Conservation (phyloP, 2,329 filamentous ascomycete species). For the Pyrenophora tritici-repentis region DNA sequence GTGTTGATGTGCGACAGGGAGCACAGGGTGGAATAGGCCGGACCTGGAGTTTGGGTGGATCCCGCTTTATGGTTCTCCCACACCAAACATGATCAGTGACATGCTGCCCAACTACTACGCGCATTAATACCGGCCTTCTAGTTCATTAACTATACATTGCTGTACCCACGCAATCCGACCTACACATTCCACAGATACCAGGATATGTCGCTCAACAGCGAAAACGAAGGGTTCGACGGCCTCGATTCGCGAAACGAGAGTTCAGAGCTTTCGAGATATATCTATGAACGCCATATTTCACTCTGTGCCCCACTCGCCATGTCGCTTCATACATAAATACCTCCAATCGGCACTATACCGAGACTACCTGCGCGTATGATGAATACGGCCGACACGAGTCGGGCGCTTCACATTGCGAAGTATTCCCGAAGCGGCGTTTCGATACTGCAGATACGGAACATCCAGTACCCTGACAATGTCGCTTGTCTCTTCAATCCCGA, state of each 20-base stretch:
- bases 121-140: conserved; percentile 4
- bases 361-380: conserved; percentile 7
- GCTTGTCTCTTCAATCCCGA: conserved; percentile 24
- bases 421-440: conserved; percentile 14
- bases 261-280: conserved; percentile 19
- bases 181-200: conserved; percentile 22
- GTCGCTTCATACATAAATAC: conserved; percentile 15
- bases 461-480: conserved; percentile 30
- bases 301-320: conserved; percentile 4
- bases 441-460: conserved; percentile 21
- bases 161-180: conserved; percentile 6
- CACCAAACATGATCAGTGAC: too few species aligned
- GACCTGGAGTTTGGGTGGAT: too few species aligned
- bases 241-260: conserved; percentile 15
- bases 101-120: not conserved
- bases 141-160: conserved; percentile 7
- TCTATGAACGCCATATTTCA: conserved; percentile 14
- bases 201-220: conserved; percentile 15
- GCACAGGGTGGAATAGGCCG: too few species aligned
- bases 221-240: conserved; percentile 30
- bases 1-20: not conserved
- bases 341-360: conserved; percentile 5
- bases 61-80: too few species aligned
- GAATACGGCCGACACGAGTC: conserved; percentile 6
- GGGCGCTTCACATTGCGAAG: conserved; percentile 11